These are phyloP conservation scores for Exophiala dermatitidis DNA, from an alignment of 2,329 filamentous ascomycete species.

Conservation along the genomic window DNA sequence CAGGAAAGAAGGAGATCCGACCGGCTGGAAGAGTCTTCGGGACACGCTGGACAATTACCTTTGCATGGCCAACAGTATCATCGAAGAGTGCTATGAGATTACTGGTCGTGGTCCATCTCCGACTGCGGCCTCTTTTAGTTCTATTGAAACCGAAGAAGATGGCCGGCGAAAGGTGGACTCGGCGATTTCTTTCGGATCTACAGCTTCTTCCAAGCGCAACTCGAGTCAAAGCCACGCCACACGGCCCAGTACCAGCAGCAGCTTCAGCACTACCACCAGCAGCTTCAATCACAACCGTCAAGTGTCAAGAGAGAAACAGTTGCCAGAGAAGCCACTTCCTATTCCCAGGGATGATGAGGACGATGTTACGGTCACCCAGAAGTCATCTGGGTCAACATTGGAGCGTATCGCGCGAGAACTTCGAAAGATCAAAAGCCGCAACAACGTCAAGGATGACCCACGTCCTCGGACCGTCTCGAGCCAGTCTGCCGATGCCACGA, in stretches of 20 bases:
- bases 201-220: conserved; percentile 35
- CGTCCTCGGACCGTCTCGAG: conserved; percentile 15
- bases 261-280: conserved; percentile 27
- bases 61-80: conserved; percentile 51
- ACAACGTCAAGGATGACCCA: conserved; percentile 41
- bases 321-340: conserved; percentile 38
- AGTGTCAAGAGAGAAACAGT: conserved; percentile 25
- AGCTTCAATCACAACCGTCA: conserved; percentile 23
- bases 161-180: conserved; percentile 53
- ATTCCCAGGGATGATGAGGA: conserved; percentile 29
- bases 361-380: conserved; percentile 23
- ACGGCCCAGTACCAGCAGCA: conserved; percentile 27
- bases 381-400: conserved; percentile 40
- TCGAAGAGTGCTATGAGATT: conserved; percentile 52
- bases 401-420: conserved; percentile 55
- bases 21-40: conserved; percentile 48
- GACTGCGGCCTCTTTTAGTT: conserved; percentile 24
- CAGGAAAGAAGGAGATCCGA: conserved; percentile 45
- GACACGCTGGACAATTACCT: conserved; percentile 53
- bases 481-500: conserved; percentile 7
- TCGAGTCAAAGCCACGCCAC: conserved; percentile 30
- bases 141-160: conserved; percentile 30
- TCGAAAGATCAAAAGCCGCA: conserved; percentile 50
- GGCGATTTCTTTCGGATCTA: conserved; percentile 52
- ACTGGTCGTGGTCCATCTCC: conserved; percentile 36